Percentiles rank a stretch among this genome's conserved stretches.
These are phyloP conservation scores for Sphagnurus paluster DNA, from an alignment of 1,284 basidiomycete genomes.

Conservation along the genomic window DNA sequence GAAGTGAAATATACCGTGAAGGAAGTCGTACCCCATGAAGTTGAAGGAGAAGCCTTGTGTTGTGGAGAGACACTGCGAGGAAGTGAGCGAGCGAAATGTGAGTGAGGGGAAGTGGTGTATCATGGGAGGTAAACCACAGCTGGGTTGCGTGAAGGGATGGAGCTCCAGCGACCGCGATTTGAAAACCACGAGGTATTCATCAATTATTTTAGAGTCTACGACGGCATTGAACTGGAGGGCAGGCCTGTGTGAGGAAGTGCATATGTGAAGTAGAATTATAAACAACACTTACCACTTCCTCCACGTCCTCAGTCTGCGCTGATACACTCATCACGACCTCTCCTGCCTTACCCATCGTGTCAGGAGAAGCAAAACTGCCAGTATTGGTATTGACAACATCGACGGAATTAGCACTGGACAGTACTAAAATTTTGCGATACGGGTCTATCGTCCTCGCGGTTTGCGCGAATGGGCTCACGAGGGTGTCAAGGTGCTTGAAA, in stretches of 20 bases:
- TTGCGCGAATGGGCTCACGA: conserved; percentile 21
- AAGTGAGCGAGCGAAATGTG: conserved; percentile 43
- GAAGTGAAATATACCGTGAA: conserved; percentile 54
- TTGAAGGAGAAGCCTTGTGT: conserved; percentile 25
- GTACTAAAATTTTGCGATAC: conserved; percentile 25
- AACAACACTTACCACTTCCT: conserved; percentile 28
- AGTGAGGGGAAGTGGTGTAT: conserved; percentile 34
- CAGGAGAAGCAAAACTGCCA: background rate
- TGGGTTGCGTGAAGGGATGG: conserved; percentile 29
- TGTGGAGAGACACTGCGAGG: conserved; percentile 30
- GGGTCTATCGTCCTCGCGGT: conserved; percentile 36
- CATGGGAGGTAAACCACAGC: conserved; percentile 13
- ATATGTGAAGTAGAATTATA: background rate
- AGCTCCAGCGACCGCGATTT: conserved; percentile 51
- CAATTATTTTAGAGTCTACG: conserved; percentile 45
- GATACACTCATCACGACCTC: conserved; percentile 18
- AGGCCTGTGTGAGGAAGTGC: conserved; percentile 4
- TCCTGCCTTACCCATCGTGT: background rate
- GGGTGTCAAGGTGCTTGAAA: conserved; percentile 19
- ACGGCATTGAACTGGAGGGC: conserved; percentile 50
- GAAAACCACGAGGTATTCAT: conserved; percentile 48
- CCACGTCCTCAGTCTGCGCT: conserved; percentile 25
- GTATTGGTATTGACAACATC: conserved; percentile 27
- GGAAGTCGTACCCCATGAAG: conserved; percentile 51
- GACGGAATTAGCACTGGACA: conserved; percentile 29